Conservation (phyloP, 805 yeast species). For the Teunomyces stri region DNA sequence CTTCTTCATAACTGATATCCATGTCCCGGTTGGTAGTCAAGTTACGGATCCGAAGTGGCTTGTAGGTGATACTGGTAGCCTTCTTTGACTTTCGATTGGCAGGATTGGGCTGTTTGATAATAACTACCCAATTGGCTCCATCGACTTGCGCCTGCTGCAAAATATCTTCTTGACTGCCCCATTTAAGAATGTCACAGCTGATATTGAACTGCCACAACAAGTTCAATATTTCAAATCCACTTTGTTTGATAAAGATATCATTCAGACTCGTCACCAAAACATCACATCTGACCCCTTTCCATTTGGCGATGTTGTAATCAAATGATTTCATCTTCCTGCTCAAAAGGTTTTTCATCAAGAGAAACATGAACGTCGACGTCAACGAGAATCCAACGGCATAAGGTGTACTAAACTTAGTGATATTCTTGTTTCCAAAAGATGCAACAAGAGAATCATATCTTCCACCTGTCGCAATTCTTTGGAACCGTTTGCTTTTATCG, state of each 20-base stretch:
- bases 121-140: conserved; percentile 73
- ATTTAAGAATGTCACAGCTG: conserved; percentile 59
- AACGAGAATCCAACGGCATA: conserved; percentile 84
- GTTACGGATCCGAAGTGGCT: conserved; percentile 73
- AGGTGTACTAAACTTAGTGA: conserved; percentile 23
- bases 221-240: conserved; percentile 62
- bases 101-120: conserved; percentile 65
- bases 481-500: conserved; percentile 44
- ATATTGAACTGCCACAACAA: conserved; percentile 76
- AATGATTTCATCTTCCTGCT: conserved; percentile 8
- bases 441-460: conserved; percentile 77
- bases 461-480: conserved; percentile 84
- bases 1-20: conserved; percentile 72
- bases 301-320: conserved; percentile 9
- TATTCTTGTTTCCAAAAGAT: conserved; percentile 53
- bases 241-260: conserved; percentile 50
- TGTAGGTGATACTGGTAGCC: conserved; percentile 48
- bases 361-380: conserved; percentile 47
- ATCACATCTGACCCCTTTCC: conserved; percentile 60
- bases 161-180: conserved; percentile 56
- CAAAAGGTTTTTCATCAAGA: conserved; percentile 31
- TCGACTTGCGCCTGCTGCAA: conserved; percentile 59
- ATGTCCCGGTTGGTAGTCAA: conserved; percentile 57
- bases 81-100: conserved; percentile 29
- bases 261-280: conserved; percentile 74